Percentiles rank a stretch among this genome's conserved stretches.
Evolutionary conservation across 106 monocot species (phyloP).

Genomic region (Alisma plantagoaquatica): DNA sequence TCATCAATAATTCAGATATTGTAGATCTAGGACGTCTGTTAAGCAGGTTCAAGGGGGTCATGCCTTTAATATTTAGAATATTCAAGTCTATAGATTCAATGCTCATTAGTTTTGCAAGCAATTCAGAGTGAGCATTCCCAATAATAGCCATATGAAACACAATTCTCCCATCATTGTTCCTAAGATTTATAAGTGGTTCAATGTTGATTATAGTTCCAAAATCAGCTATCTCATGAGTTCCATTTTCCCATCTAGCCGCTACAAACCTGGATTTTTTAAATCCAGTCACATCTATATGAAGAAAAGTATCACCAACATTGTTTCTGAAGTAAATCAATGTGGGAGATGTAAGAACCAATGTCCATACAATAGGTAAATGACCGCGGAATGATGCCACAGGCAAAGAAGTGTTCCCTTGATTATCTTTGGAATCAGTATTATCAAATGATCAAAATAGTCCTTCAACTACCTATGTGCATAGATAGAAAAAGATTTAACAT

Average conservation of each 20-base stretch:
- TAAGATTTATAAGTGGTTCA: conserved; percentile 41
- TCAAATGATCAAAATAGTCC: conserved; percentile 39
- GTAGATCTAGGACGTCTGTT: conserved; percentile 28
- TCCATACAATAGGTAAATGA: conserved; percentile 35
- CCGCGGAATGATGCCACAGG: conserved; percentile 76
- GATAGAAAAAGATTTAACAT: too few relatives aligned
- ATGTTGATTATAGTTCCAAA: conserved; percentile 25
- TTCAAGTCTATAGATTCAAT: conserved; percentile 51
- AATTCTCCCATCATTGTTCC: conserved; percentile 66
- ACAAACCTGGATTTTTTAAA: conserved; percentile 70
- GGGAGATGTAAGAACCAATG: conserved; percentile 37
- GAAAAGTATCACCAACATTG: conserved; percentile 61
- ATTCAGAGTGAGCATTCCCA: conserved; percentile 46
- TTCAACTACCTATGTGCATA: conserved; percentile 67
- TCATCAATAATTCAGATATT: conserved; percentile 64
- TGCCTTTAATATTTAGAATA: conserved; percentile 47
- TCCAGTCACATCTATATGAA: conserved; percentile 71
- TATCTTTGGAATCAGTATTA: conserved; percentile 46
- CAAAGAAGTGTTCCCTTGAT: conserved; percentile 74
- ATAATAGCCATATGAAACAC: conserved; percentile 64
- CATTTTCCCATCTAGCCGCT: conserved; percentile 70
- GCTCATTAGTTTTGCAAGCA: conserved; percentile 61
- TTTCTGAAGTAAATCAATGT: conserved; percentile 33
- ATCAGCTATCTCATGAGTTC: conserved; percentile 56
- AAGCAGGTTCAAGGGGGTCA: conserved; percentile 75